phyloP scores from a whole-genome alignment of 371 early-diverging fungal genomes.

The Rhizoclosmatium hyalinum region DNA sequence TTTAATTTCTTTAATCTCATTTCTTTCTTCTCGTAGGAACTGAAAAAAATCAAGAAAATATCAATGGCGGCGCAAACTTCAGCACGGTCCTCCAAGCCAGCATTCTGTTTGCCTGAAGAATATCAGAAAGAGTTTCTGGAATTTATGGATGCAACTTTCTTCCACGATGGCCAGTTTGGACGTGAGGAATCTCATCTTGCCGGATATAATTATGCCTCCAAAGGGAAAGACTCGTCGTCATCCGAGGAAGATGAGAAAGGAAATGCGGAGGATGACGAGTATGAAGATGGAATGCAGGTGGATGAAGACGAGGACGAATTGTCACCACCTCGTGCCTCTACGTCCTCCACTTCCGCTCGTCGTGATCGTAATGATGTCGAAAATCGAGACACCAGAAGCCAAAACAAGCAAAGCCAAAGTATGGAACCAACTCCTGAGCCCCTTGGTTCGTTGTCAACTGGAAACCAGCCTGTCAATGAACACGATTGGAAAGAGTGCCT shows the following conservation, averaged over 20 bases:
- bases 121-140: not conserved
- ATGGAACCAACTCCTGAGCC: too few species aligned
- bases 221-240: too few species aligned
- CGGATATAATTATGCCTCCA: too few species aligned
- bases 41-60: not conserved
- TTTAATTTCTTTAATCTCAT: not conserved
- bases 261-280: not conserved
- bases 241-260: not conserved
- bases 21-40: not conserved
- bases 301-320: not conserved
- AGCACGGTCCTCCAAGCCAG: not conserved
- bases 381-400: too few species aligned
- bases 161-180: conserved; percentile 6
- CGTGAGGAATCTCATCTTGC: not conserved
- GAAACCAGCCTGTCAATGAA: not conserved
- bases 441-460: too few species aligned
- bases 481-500: conserved; percentile 5
- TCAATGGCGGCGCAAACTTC: not conserved
- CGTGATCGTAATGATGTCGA: too few species aligned
- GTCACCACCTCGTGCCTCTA: not conserved
- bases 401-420: too few species aligned
- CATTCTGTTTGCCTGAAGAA: conserved; percentile 4
- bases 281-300: not conserved
- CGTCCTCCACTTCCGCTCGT: too few species aligned
- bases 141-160: not conserved